Evolutionary conservation across 768 basidiomycete species (phyloP).

Genomic region (Lactarius akahatsu): DNA sequence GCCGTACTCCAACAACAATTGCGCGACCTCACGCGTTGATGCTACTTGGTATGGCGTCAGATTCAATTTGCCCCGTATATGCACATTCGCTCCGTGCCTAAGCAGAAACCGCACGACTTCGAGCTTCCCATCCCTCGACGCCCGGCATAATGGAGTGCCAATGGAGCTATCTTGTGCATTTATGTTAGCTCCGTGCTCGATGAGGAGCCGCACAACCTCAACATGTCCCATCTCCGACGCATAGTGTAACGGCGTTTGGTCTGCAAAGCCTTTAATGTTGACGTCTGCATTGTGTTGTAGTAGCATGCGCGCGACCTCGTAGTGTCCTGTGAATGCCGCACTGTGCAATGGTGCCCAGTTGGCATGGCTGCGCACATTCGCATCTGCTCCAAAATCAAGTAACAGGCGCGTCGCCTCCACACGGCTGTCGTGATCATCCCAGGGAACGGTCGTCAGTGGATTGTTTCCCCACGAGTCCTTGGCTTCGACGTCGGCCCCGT

Average conservation of each 20-base stretch:
- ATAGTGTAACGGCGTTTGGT: not conserved
- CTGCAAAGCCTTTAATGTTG: not conserved
- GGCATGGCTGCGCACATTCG: not conserved
- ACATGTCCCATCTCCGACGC: not conserved
- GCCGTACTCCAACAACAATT: not conserved
- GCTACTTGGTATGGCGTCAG: not conserved
- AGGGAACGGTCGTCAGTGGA: not conserved
- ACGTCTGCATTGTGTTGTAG: not conserved
- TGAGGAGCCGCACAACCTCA: not conserved
- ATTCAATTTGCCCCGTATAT: not conserved
- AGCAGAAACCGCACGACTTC: not conserved
- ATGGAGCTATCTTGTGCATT: not conserved
- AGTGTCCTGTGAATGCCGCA: not conserved
- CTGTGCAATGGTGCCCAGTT: not conserved
- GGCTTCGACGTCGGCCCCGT: not conserved
- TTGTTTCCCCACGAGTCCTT: not conserved
- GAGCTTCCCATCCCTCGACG: not conserved
- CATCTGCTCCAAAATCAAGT: not conserved
- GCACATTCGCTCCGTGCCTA: not conserved
- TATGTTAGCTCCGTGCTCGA: not conserved
- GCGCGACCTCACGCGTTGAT: not conserved
- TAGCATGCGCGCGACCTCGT: not conserved
- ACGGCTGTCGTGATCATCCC: not conserved
- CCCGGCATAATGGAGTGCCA: not conserved
- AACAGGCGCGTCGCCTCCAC: not conserved